These are phyloP conservation scores for Discostella stelligeroides DNA, from an alignment of 108 stramenopile species.

Conservation along the genomic window DNA sequence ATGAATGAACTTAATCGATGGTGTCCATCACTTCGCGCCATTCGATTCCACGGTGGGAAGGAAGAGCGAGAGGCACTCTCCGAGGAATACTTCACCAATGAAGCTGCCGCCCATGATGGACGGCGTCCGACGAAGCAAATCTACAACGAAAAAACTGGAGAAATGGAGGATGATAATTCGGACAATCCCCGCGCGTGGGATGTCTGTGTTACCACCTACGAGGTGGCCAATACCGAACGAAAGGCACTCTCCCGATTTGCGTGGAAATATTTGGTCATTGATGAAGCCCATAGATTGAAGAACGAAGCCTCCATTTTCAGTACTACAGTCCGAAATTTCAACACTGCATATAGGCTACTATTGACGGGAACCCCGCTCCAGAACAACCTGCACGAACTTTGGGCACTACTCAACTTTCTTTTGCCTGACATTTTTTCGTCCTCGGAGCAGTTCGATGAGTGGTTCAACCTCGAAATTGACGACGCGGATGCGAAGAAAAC, in stretches of 20 bases:
- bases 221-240: slow-evolving; percentile 90
- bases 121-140: slow-evolving; percentile 69
- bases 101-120: slow-evolving; percentile 78
- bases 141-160: slow-evolving; percentile 57
- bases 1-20: slow-evolving; percentile 95
- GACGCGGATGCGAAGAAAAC: slow-evolving; percentile 87
- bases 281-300: slow-evolving; percentile 98
- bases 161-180: slow-evolving; percentile 79
- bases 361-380: slow-evolving; percentile 99
- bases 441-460: slow-evolving; percentile 93
- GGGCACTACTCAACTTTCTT: slow-evolving; percentile 94
- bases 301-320: slow-evolving; percentile 92
- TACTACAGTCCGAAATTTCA: slow-evolving; percentile 86
- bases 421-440: slow-evolving; percentile 87
- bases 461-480: slow-evolving; percentile 91
- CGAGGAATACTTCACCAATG: slow-evolving; percentile 69
- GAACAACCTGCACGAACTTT: slow-evolving; percentile 96
- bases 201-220: slow-evolving; percentile 97
- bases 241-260: slow-evolving; percentile 82
- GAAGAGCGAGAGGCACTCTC: slow-evolving; percentile 83
- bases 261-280: slow-evolving; percentile 97
- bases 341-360: slow-evolving; percentile 89
- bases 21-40: slow-evolving; percentile 89
- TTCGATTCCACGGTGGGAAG: slow-evolving; percentile 89
- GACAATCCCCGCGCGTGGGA: slow-evolving; percentile 89